Evolutionary conservation across 257 asterid genomes (phyloP).

Genomic region (Solanum commersonii): DNA sequence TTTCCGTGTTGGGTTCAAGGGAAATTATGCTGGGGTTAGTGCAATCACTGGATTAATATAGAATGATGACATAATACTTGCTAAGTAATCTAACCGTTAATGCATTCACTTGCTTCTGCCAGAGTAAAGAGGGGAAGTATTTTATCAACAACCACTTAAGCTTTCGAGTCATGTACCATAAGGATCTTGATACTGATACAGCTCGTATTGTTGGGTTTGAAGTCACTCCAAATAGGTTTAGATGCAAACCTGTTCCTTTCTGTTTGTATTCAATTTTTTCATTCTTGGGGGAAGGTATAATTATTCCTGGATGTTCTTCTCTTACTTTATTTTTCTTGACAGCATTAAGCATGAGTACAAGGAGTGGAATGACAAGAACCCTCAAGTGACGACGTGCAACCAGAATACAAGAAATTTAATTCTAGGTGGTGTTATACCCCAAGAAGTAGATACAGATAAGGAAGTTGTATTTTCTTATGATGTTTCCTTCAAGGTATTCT

Average conservation of each 20-base stretch:
- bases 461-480: slow-evolving; percentile 58
- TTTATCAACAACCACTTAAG: slow-evolving; percentile 14
- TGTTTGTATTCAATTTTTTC: neutral
- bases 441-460: slow-evolving; percentile 65
- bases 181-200: slow-evolving; percentile 2
- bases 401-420: slow-evolving; percentile 55
- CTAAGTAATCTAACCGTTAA: neutral
- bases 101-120: slow-evolving; percentile 16
- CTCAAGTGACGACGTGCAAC: slow-evolving; percentile 65
- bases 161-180: slow-evolving; percentile 13
- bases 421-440: slow-evolving; percentile 67
- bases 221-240: slow-evolving; percentile 66
- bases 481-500: slow-evolving; percentile 58
- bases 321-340: slow-evolving; percentile 9
- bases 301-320: neutral
- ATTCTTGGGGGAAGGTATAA: neutral
- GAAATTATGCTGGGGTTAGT: slow-evolving; percentile 83
- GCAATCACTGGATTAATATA: slow-evolving; percentile 7
- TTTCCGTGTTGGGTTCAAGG: slow-evolving; percentile 85
- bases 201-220: slow-evolving; percentile 49
- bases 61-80: neutral
- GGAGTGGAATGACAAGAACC: slow-evolving; percentile 76
- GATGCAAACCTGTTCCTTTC: neutral
- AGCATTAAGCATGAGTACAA: slow-evolving; percentile 77
- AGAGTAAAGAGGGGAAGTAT: slow-evolving; percentile 41